These are phyloP conservation scores for Brasilioporus rufonigricans DNA, from an alignment of 768 basidiomycete species.

Conservation along the genomic window DNA sequence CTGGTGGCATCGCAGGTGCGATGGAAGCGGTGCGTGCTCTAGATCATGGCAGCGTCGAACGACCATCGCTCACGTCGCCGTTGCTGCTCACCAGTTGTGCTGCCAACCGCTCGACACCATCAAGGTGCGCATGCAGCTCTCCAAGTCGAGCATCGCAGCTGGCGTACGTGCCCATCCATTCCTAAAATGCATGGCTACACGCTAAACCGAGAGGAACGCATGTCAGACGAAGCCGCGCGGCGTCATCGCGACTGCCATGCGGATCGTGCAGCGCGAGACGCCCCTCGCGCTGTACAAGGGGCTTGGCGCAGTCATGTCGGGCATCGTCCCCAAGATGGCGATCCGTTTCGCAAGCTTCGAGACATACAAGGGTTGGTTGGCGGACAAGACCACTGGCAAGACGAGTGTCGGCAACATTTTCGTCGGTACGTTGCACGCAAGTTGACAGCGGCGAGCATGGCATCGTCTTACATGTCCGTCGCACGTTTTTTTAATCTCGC, in stretches of 20 bases:
- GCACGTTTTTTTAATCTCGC: neutral
- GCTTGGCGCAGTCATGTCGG: conserved; percentile 91
- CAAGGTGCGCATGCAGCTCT: conserved; percentile 99
- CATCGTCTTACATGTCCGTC: neutral
- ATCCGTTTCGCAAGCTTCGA: conserved; percentile 99
- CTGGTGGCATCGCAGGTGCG: conserved; percentile 91
- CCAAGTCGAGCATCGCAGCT: conserved; percentile 68
- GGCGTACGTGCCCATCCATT: conserved; percentile 61
- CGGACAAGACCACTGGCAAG: conserved; percentile 73
- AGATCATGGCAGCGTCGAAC: neutral
- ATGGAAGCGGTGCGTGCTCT: conserved; percentile 75
- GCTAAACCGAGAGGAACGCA: neutral
- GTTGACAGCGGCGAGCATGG: neutral
- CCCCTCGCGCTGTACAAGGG: conserved; percentile 97
- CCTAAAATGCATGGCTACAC: no score
- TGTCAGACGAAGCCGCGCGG: conserved; percentile 90
- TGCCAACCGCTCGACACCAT: conserved; percentile 98
- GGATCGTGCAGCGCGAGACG: conserved; percentile 88
- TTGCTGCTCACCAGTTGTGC: conserved; percentile 47
- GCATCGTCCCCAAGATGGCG: conserved; percentile 99
- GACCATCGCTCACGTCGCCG: neutral
- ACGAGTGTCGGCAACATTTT: conserved; percentile 82
- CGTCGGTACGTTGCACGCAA: conserved; percentile 53
- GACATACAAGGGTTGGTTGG: conserved; percentile 82
- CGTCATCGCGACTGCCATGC: conserved; percentile 85